Evolutionary conservation across 2,329 filamentous ascomycete genomes (phyloP), one percentile per base, ranked within the genome.

Genomic region (Sphaerulina populicola): DNA sequence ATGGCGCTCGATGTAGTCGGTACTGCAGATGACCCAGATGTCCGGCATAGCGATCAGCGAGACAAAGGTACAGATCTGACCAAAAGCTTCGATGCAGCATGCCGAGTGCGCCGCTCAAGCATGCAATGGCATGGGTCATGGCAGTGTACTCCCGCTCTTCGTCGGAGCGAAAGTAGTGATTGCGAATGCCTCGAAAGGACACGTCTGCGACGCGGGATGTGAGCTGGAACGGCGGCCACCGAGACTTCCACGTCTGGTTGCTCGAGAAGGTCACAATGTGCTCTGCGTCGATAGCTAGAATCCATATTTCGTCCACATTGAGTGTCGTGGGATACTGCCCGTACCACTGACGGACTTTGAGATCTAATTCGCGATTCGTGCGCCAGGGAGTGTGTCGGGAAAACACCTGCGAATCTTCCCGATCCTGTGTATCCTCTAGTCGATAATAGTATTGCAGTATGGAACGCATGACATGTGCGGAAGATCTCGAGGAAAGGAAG

Each of bases 61-160:
- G 55, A 49, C 68, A 70, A 0, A 73, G 62, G 0, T 66, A 64
- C 2, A 72, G 65, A 51, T 72, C 71, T 0, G 68, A 62, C 70
- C 70, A 72, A 54, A 71, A 71, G 50, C 66, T 70, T 0, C 70
- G 61, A 53, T 72, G 70, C n/a, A 72, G 52, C 65, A 72, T 69
- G 15, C 71, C 71, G 9, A 71, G 58, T 6, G 69, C 69, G 12
- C 69, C 70, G 51, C 63, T 70, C 8, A 73, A 55, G 33, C 66
- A 62, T 6, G 68, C 65, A 10, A 71, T 60, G 1, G 68, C 55
- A 51, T 72, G 70, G 6, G 63, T 69, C 18, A 63, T 56, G 1
- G 69, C 62, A 0, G 67, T 71, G 47, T 71, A 72, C 39, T 71
- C 68, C 29, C 62, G 60, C 6, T 43, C 7, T 11, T 67, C 58